A percentile compares a stretch with the other conserved stretches of the same genome.
phyloP scores from a whole-genome alignment of 306 rosid species.

The Chamaecrista fasciculata region DNA sequence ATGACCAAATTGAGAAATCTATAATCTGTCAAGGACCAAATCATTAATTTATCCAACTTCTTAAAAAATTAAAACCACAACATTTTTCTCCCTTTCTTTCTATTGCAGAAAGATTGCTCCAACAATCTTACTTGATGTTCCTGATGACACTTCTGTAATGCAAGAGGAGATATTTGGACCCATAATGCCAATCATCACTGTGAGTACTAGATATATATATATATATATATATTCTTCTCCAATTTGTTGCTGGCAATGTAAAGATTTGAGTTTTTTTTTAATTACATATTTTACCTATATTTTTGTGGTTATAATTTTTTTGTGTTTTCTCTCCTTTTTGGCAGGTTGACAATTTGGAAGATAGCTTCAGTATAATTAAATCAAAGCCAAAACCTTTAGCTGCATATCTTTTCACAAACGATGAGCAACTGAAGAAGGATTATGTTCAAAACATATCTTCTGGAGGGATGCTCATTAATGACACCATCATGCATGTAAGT shows the following conservation, averaged over 20 bases:
- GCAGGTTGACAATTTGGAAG: constrained; percentile 69
- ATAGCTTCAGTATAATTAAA: constrained; percentile 58
- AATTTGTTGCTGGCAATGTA: too few relatives aligned
- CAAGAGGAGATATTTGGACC: constrained; percentile 90
- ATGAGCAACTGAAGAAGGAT: constrained; percentile 66
- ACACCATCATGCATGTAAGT: constrained; percentile 62
- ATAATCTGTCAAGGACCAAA: too few relatives aligned
- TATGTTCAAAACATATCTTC: constrained; percentile 71
- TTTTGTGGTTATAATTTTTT: not conserved
- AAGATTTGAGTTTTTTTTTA: not conserved
- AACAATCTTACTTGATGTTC: constrained; percentile 67
- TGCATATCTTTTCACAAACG: constrained; percentile 71
- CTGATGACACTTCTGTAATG: constrained; percentile 63
- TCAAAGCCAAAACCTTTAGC: constrained; percentile 80
- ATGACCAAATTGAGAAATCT: too few relatives aligned
- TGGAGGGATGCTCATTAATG: constrained; percentile 88
- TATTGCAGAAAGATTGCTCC: constrained; percentile 74
- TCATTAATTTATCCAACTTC: too few relatives aligned
- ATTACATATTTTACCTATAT: not conserved
- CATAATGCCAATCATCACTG: constrained; percentile 68
- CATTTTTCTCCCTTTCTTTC: constrained; percentile 17
- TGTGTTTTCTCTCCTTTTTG: not conserved
- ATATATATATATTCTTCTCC: too few relatives aligned
- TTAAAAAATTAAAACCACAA: not conserved
- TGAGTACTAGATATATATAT: constrained; percentile 29